These are phyloP conservation scores for Petunia hybrid DNA, from an alignment of 305 asterid genomes.

Conservation along the genomic window DNA sequence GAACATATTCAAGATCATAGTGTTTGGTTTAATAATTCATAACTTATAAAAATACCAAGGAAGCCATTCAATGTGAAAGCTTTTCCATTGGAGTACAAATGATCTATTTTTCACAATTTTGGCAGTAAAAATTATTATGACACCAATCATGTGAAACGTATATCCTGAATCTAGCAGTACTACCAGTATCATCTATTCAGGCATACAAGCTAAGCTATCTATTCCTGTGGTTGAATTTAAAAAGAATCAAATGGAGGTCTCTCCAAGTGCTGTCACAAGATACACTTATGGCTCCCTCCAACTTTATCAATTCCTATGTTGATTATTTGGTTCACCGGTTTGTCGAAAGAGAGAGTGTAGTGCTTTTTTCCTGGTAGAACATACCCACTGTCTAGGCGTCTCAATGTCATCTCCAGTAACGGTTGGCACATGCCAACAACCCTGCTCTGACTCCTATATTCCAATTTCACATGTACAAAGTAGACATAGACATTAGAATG, in stretches of 20 bases:
- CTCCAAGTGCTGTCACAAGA: background rate
- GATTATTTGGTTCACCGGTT: conserved; percentile 17
- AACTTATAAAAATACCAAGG: too few species aligned
- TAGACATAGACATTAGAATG: conserved; percentile 16
- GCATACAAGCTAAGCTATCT: background rate
- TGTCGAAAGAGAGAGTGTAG: conserved; percentile 33
- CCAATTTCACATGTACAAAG: background rate
- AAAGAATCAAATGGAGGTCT: background rate
- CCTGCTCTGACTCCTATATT: conserved; percentile 86
- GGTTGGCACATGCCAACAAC: conserved; percentile 90
- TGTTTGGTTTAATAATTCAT: too few species aligned
- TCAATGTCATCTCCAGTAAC: conserved; percentile 83
- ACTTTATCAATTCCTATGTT: background rate
- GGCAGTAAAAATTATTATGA: too few species aligned
- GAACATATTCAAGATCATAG: too few species aligned
- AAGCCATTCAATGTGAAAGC: too few species aligned
- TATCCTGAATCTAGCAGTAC: background rate
- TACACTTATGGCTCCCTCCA: background rate
- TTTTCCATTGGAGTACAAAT: too few species aligned
- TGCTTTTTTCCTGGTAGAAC: conserved; percentile 61
- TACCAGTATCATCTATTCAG: background rate
- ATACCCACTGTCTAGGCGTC: conserved; percentile 82
- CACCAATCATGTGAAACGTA: too few species aligned
- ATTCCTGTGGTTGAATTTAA: background rate
- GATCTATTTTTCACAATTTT: too few species aligned